These are phyloP conservation scores for Lactarius sanguifluus DNA, from an alignment of 768 basidiomycete genomes.

Conservation along the genomic window DNA sequence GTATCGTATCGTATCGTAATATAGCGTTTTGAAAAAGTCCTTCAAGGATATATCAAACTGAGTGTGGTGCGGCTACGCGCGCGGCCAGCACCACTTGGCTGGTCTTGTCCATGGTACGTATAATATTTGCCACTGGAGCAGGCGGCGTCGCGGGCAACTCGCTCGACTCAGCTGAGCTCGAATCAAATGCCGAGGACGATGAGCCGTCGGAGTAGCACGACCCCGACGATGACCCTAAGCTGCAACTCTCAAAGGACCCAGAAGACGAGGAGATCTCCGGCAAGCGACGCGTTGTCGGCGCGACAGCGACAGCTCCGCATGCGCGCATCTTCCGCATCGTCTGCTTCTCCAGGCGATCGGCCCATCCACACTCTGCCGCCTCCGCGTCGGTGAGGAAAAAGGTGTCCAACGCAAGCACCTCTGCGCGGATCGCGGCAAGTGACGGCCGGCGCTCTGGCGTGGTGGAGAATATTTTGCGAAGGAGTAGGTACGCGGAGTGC, in stretches of 20 bases:
- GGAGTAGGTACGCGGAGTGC: slow-evolving; percentile 42
- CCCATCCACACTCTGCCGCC: slow-evolving; percentile 2
- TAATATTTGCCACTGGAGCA: neutral
- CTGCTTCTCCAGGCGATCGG: neutral
- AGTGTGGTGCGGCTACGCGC: neutral
- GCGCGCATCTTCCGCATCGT: neutral
- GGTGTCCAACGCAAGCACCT: slow-evolving; percentile 53
- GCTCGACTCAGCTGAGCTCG: neutral
- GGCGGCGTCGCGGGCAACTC: neutral
- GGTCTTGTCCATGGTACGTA: neutral
- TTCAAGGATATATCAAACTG: neutral
- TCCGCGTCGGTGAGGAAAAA: slow-evolving; percentile 61
- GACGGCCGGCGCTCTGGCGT: slow-evolving; percentile 62
- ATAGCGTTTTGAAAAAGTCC: neutral
- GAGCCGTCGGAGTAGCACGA: neutral
- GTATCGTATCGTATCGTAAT: neutral
- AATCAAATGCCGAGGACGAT: neutral
- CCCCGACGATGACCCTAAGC: neutral
- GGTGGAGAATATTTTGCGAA: slow-evolving; percentile 60
- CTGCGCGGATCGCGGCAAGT: slow-evolving; percentile 56
- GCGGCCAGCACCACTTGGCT: neutral
- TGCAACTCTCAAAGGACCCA: neutral
- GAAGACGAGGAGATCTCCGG: neutral
- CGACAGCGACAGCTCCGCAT: neutral
- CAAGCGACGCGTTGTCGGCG: neutral